Evolutionary conservation across 768 basidiomycete genomes (phyloP).

Genomic region (Russula brevipes): DNA sequence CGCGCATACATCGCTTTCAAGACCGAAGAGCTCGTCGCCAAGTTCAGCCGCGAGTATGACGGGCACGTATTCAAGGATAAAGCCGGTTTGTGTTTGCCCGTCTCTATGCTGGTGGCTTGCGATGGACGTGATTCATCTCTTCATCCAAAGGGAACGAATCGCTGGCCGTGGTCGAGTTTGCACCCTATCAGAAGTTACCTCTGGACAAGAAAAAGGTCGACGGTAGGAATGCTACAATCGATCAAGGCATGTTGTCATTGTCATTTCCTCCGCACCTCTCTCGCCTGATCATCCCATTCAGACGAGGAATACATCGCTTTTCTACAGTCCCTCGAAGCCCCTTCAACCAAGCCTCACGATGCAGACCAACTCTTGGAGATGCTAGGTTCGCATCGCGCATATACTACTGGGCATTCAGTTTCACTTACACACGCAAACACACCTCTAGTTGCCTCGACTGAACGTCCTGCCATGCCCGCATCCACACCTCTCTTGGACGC

Average conservation of each 20-base stretch:
- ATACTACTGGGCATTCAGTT: background rate
- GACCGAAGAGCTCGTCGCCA: slow-evolving; percentile 60
- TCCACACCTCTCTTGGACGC: slow-evolving; percentile 92
- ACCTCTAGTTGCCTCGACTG: slow-evolving; percentile 55
- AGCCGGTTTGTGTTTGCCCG: slow-evolving; percentile 52
- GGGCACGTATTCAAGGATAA: slow-evolving; percentile 92
- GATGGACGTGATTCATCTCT: background rate
- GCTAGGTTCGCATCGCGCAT: slow-evolving; percentile 42
- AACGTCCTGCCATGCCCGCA: slow-evolving; percentile 58
- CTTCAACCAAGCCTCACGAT: slow-evolving; percentile 43
- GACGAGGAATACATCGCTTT: slow-evolving; percentile 85
- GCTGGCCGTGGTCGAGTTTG: slow-evolving; percentile 87
- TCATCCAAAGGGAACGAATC: slow-evolving; percentile 69
- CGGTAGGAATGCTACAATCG: slow-evolving; percentile 79
- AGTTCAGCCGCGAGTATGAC: slow-evolving; percentile 80
- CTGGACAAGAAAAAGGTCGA: slow-evolving; percentile 72
- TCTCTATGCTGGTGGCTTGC: background rate
- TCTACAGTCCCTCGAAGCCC: slow-evolving; percentile 62
- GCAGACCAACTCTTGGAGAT: slow-evolving; percentile 54
- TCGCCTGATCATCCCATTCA: slow-evolving; percentile 29
- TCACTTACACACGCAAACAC: background rate
- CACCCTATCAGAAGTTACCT: slow-evolving; percentile 86
- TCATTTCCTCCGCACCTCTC: background rate
- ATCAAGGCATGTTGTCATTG: slow-evolving; percentile 56
- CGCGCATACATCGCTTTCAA: slow-evolving; percentile 92